Percentiles rank a stretch among this genome's conserved stretches.
These are phyloP conservation scores for Phytophthora macrochlamydospora DNA, from an alignment of 352 stramenopile genomes.

Conservation along the genomic window DNA sequence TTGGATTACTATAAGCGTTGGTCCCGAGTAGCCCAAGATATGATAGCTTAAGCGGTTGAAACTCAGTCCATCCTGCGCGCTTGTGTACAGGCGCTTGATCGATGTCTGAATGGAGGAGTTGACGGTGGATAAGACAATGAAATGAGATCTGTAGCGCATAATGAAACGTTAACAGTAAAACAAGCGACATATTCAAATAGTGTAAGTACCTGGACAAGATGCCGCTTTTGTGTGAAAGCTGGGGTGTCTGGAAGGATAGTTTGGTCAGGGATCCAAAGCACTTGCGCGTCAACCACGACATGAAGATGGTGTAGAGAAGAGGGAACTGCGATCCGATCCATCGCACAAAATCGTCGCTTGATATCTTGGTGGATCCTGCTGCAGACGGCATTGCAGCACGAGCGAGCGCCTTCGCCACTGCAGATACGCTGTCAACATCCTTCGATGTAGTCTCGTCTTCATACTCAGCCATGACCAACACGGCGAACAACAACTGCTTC, in stretches of 20 bases:
- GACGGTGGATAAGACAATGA: constrained; percentile 61
- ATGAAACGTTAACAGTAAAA: background rate
- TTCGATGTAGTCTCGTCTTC: constrained; percentile 28
- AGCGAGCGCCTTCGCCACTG: constrained; percentile 48
- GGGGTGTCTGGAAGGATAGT: constrained; percentile 53
- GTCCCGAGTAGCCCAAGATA: constrained; percentile 76
- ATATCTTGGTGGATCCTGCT: constrained; percentile 19
- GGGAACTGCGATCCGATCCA: constrained; percentile 69
- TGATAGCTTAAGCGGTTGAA: constrained; percentile 87
- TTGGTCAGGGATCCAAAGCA: constrained; percentile 57
- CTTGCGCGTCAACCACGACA: constrained; percentile 68
- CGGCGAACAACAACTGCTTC: constrained; percentile 48
- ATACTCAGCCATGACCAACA: constrained; percentile 56
- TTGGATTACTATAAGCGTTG: constrained; percentile 74
- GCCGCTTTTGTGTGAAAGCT: constrained; percentile 62
- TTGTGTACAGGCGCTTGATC: constrained; percentile 81
- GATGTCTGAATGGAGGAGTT: constrained; percentile 60
- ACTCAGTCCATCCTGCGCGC: constrained; percentile 75
- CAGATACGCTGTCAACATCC: constrained; percentile 34
- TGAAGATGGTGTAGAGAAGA: constrained; percentile 78
- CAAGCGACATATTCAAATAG: too few relatives aligned
- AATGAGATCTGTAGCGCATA: constrained; percentile 54
- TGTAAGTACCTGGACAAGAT: constrained; percentile 68
- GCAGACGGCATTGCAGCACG: constrained; percentile 41
- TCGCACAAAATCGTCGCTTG: constrained; percentile 64